Conservation (phyloP, 2,329 filamentous ascomycete genomes). For the Xylaria sp. region DNA sequence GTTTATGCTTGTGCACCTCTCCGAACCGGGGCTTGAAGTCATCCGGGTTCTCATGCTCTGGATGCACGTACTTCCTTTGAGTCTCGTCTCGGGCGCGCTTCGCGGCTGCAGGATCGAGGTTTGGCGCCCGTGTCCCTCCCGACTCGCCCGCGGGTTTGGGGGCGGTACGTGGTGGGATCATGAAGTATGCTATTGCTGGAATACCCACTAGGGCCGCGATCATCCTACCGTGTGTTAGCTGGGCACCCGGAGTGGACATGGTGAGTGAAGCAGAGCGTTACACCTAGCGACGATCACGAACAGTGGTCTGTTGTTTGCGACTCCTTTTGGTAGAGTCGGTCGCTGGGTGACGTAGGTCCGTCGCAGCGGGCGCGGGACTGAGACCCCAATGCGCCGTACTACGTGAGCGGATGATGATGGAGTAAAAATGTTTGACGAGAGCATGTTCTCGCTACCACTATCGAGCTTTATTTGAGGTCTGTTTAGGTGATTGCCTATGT, state of each 20-base stretch:
- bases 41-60: slow-evolving; percentile 39
- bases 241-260: not conserved
- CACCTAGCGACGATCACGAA: slow-evolving; percentile 9
- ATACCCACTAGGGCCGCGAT: slow-evolving; percentile 31
- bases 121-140: not conserved
- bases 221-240: slow-evolving; percentile 26
- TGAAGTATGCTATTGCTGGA: slow-evolving; percentile 35
- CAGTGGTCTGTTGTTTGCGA: slow-evolving; percentile 32
- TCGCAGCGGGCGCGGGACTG: slow-evolving; percentile 8
- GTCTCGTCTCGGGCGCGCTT: slow-evolving; percentile 18
- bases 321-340: slow-evolving; percentile 17
- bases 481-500: not conserved
- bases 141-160: not conserved
- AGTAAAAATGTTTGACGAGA: slow-evolving; percentile 16
- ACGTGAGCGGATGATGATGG: slow-evolving; percentile 7
- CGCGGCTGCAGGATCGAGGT: slow-evolving; percentile 34
- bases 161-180: slow-evolving; percentile 16
- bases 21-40: slow-evolving; percentile 38
- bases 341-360: slow-evolving; percentile 29
- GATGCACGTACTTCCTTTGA: not conserved
- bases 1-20: slow-evolving; percentile 34
- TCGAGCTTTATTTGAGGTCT: not conserved
- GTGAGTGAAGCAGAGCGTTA: not conserved
- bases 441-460: slow-evolving; percentile 9
- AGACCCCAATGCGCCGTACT: slow-evolving; percentile 5